phyloP scores from a whole-genome alignment of 495 filamentous ascomycete species.

The Xylaria sp. region DNA sequence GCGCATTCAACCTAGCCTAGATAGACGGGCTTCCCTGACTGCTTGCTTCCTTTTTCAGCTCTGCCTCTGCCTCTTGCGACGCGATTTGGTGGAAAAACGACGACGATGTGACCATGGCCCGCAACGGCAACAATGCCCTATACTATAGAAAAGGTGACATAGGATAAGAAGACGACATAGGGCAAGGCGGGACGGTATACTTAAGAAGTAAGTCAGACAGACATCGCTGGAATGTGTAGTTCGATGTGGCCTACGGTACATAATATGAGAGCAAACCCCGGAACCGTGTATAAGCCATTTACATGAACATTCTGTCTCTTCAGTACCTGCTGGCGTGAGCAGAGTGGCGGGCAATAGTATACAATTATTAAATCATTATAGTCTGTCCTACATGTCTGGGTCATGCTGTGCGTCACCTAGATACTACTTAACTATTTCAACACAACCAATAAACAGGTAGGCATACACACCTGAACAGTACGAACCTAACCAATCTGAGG shows the following conservation, averaged over 20 bases:
- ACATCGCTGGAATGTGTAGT: neutral
- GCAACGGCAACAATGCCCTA: conserved; percentile 10
- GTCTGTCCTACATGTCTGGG: conserved; percentile 1
- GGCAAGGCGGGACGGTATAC: neutral
- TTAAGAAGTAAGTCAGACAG: neutral
- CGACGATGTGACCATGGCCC: conserved; percentile 23
- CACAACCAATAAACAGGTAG: neutral
- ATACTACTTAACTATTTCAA: too few species aligned
- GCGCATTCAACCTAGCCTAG: neutral
- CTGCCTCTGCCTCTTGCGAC: neutral
- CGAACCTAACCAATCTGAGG: neutral
- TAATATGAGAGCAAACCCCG: neutral
- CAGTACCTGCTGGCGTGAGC: neutral
- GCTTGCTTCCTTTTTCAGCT: conserved; percentile 14
- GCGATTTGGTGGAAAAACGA: conserved; percentile 12
- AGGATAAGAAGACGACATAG: neutral
- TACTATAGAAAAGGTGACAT: neutral
- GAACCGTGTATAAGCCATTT: neutral
- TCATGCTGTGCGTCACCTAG: too few species aligned
- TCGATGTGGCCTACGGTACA: neutral
- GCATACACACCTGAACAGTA: neutral
- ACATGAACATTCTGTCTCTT: neutral
- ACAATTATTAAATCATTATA: neutral
- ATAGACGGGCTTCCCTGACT: neutral
- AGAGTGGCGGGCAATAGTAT: neutral